Percentiles rank a stretch among this genome's conserved stretches.
Evolutionary conservation across 2,329 filamentous ascomycete species (phyloP).

Genomic region (Pezicula carpinea): DNA sequence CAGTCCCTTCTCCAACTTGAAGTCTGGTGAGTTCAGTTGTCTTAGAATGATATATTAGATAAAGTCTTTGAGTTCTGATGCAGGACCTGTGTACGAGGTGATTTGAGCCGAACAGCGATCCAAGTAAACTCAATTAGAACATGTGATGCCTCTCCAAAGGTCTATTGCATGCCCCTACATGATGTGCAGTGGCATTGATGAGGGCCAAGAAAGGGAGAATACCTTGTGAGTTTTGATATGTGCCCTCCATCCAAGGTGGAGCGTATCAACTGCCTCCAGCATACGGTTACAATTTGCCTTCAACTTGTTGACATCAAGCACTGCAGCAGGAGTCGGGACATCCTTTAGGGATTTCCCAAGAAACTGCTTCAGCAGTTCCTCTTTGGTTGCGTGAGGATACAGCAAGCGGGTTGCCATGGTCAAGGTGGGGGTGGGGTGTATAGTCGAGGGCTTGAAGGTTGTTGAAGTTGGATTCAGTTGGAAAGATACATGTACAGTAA

Average conservation of each 20-base stretch:
- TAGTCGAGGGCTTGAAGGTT: not conserved
- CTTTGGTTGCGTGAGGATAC: conserved; percentile 29
- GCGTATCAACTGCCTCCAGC: conserved; percentile 54
- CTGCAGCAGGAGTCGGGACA: conserved; percentile 60
- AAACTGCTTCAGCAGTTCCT: conserved; percentile 38
- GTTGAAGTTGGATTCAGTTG: not conserved
- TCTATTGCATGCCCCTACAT: no score
- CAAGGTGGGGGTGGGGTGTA: not conserved
- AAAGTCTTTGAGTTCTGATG: not conserved
- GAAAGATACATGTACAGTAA: no score
- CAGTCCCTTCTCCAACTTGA: conserved; percentile 57
- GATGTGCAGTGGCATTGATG: not conserved
- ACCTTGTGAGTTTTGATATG: conserved; percentile 86
- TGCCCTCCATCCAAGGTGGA: conserved; percentile 65
- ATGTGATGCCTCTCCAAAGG: no score
- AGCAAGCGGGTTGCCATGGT: conserved; percentile 20
- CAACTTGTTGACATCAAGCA: conserved; percentile 65
- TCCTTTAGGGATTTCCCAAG: conserved; percentile 56
- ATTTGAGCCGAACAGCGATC: no score
- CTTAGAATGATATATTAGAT: conserved; percentile 32
- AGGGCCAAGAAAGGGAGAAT: conserved; percentile 11
- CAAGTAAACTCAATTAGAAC: no score
- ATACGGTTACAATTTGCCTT: conserved; percentile 66
- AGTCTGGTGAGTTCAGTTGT: conserved; percentile 61
- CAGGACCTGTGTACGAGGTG: no score